Conservation (phyloP, 345 rosid species). For the Ricinus communis region DNA sequence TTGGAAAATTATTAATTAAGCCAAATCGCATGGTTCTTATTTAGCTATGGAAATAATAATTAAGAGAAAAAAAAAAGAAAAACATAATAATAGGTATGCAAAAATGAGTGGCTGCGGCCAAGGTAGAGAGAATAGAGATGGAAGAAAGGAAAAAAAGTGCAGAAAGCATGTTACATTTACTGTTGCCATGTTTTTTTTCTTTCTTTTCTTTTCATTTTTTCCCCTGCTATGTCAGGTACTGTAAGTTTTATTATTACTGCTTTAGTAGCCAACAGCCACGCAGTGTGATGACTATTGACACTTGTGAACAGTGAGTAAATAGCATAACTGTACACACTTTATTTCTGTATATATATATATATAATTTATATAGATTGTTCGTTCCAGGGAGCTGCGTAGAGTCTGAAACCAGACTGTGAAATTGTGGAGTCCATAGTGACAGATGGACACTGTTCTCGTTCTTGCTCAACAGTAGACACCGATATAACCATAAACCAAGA, state of each 20-base stretch:
- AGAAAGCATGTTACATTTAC: slow-evolving; percentile 14
- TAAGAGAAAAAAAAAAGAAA: too few relatives aligned
- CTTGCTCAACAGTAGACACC: slow-evolving; percentile 4
- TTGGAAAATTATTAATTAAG: too few relatives aligned
- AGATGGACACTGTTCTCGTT: background rate
- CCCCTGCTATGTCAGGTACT: slow-evolving; percentile 18
- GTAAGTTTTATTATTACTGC: background rate
- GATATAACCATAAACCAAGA: background rate
- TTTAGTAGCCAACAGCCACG: slow-evolving; percentile 45
- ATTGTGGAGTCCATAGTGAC: background rate
- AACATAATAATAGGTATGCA: too few relatives aligned
- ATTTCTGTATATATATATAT: background rate
- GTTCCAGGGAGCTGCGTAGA: background rate
- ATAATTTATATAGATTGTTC: too few relatives aligned
- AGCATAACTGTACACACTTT: slow-evolving; percentile 7
- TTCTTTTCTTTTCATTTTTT: background rate
- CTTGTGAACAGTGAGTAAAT: slow-evolving; percentile 32
- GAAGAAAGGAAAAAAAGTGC: background rate
- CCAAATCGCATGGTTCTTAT: too few relatives aligned
- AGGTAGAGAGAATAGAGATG: too few relatives aligned
- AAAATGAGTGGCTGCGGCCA: too few relatives aligned
- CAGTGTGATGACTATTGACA: slow-evolving; percentile 37
- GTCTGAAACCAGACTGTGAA: background rate
- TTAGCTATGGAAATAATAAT: too few relatives aligned
- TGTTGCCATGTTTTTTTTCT: background rate